Evolutionary conservation across 2,329 filamentous ascomycete species (phyloP).

Genomic region (Pseudogymnoascus sp.): DNA sequence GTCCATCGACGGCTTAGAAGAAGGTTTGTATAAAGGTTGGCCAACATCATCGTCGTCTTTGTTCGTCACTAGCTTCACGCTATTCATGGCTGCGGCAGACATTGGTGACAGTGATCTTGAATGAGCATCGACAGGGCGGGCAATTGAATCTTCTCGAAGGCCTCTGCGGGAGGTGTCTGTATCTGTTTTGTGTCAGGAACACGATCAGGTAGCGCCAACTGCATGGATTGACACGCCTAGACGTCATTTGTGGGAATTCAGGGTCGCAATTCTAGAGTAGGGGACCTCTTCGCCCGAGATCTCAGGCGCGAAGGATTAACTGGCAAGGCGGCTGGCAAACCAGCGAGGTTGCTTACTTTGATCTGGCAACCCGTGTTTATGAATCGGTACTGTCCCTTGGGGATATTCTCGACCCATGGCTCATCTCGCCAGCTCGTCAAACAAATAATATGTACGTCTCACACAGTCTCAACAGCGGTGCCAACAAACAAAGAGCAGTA

Average conservation of each 20-base stretch:
- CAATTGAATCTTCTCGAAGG: background rate
- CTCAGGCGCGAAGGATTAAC: background rate
- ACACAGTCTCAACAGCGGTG: constrained; percentile 4
- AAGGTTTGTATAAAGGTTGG: background rate
- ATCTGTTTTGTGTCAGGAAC: background rate
- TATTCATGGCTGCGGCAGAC: constrained; percentile 26
- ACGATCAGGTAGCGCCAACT: background rate
- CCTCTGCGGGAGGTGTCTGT: background rate
- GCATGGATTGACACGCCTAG: background rate
- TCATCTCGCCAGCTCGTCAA: background rate
- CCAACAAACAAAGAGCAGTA: constrained; percentile 1
- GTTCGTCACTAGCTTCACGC: constrained; percentile 11
- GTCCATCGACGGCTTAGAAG: background rate
- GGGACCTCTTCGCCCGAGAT: constrained; percentile 2
- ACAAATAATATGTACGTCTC: constrained; percentile 6
- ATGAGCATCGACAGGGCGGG: constrained; percentile 16
- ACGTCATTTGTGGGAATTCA: constrained; percentile 7
- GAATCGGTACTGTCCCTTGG: constrained; percentile 4
- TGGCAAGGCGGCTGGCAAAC: background rate
- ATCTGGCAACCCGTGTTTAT: constrained; percentile 5
- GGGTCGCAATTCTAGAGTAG: constrained; percentile 5
- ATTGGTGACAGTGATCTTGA: constrained; percentile 23
- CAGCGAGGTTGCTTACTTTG: background rate
- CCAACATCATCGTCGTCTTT: background rate
- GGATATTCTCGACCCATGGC: constrained; percentile 5